A percentile compares a stretch with the other conserved stretches of the same genome.
Evolutionary conservation across 495 filamentous ascomycete genomes (phyloP).

Genomic region (Neurospora pannonica): DNA sequence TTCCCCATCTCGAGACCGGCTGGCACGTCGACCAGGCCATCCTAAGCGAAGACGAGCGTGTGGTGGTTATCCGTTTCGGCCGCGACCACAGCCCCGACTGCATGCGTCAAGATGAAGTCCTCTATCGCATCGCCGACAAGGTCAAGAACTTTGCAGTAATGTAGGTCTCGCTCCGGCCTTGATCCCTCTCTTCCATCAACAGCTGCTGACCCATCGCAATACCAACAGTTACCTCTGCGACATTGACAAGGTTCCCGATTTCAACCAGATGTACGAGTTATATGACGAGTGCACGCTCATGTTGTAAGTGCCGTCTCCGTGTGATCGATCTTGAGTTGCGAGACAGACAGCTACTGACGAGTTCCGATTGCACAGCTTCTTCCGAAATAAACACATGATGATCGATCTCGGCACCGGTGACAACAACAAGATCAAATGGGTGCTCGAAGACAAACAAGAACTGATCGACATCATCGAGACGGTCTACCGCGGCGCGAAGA

Average conservation of each 20-base stretch:
- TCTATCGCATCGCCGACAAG: conserved; percentile 79
- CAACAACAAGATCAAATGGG: conserved; percentile 94
- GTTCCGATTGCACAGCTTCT: conserved; percentile 53
- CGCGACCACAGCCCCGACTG: conserved; percentile 68
- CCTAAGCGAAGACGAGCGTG: conserved; percentile 69
- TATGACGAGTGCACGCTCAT: conserved; percentile 65
- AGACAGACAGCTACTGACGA: not conserved
- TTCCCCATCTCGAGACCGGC: conserved; percentile 84
- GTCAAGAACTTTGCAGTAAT: conserved; percentile 91
- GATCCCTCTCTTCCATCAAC: not conserved
- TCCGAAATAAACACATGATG: conserved; percentile 98
- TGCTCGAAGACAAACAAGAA: conserved; percentile 97
- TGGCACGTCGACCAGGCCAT: conserved; percentile 91
- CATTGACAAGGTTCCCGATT: conserved; percentile 90
- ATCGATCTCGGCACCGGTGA: conserved; percentile 97
- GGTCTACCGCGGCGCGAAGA: conserved; percentile 94
- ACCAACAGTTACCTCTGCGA: conserved; percentile 70
- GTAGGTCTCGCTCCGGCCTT: not conserved
- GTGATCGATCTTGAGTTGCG: not conserved
- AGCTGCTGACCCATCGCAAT: not conserved
- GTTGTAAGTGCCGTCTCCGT: conserved; percentile 10
- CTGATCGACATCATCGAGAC: conserved; percentile 98
- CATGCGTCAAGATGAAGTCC: conserved; percentile 90
- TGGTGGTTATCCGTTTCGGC: conserved; percentile 93
- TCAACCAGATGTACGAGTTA: conserved; percentile 88